Evolutionary conservation across 192 early-diverging fungal species (phyloP).

Genomic region (Mortierella alpina): DNA sequence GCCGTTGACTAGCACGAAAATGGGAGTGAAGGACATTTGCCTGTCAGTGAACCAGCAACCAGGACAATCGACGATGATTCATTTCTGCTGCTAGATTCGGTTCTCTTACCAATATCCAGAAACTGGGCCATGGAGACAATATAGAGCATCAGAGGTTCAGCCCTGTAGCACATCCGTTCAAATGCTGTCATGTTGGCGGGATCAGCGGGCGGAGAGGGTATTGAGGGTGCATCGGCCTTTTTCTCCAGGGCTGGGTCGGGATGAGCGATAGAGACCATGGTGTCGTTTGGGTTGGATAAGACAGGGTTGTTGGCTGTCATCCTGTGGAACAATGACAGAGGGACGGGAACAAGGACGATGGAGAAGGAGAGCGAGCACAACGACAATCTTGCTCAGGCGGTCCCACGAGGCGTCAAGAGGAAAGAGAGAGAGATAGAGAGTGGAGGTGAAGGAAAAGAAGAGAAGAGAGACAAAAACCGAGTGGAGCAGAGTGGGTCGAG

Average conservation of each 20-base stretch:
- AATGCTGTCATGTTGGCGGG: slow-evolving; percentile 15
- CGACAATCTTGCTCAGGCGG: neutral
- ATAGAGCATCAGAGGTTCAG: slow-evolving; percentile 46
- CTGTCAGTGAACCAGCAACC: neutral
- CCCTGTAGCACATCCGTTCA: slow-evolving; percentile 17
- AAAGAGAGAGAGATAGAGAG: neutral
- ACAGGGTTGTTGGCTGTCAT: slow-evolving; percentile 10
- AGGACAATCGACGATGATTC: neutral
- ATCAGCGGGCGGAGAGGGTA: neutral
- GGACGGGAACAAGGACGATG: neutral
- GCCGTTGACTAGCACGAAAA: slow-evolving; percentile 22
- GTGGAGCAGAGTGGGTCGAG: neutral
- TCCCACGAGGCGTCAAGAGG: neutral
- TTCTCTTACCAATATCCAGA: slow-evolving; percentile 40
- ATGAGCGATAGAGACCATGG: slow-evolving; percentile 13
- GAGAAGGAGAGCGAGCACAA: neutral
- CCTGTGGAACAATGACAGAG: neutral
- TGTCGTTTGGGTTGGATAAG: slow-evolving; percentile 14
- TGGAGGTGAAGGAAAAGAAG: neutral
- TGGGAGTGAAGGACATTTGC: neutral
- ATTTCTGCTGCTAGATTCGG: neutral
- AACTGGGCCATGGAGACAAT: slow-evolving; percentile 51
- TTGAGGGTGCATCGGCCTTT: neutral
- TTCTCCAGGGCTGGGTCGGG: neutral
- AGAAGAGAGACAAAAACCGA: neutral